Percentiles rank a stretch among this genome's conserved stretches.
Conservation (phyloP, 176 grass and related monocot species). For the Oryza brachyantha region DNA sequence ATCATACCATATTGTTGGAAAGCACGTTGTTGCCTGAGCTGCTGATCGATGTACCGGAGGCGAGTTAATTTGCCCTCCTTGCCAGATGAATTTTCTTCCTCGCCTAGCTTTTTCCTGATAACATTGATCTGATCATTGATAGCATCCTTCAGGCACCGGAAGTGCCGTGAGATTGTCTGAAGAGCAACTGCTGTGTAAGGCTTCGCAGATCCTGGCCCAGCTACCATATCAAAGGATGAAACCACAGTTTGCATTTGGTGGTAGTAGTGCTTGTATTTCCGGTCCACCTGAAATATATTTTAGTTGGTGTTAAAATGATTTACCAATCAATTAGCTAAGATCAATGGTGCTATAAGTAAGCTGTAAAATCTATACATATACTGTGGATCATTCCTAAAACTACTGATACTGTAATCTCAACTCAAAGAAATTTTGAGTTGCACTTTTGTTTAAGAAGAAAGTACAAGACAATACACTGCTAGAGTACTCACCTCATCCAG, state of each 20-base stretch:
- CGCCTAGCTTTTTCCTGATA: conserved; percentile 80
- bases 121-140: conserved; percentile 77
- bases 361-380: not conserved
- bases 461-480: not conserved
- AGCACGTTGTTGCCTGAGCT: conserved; percentile 76
- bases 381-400: not conserved
- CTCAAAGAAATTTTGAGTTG: not conserved
- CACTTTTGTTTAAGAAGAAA: conserved; percentile 22
- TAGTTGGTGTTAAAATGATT: conserved; percentile 18
- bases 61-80: conserved; percentile 74
- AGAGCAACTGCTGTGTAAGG: conserved; percentile 96
- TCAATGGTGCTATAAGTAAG: not conserved
- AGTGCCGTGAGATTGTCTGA: conserved; percentile 89
- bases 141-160: conserved; percentile 89
- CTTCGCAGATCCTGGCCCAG: conserved; percentile 66
- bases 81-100: conserved; percentile 64
- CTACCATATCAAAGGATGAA: conserved; percentile 78
- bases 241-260: conserved; percentile 92
- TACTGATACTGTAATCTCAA: not conserved
- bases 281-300: conserved; percentile 68
- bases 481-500: conserved; percentile 77
- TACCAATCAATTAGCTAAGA: conserved; percentile 4
- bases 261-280: conserved; percentile 95
- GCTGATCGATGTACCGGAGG: conserved; percentile 86
- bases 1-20: conserved; percentile 99